Base-by-base conservation (phyloP, 306 rosid genomes). In the Lathyrus tuberosus region DNA sequence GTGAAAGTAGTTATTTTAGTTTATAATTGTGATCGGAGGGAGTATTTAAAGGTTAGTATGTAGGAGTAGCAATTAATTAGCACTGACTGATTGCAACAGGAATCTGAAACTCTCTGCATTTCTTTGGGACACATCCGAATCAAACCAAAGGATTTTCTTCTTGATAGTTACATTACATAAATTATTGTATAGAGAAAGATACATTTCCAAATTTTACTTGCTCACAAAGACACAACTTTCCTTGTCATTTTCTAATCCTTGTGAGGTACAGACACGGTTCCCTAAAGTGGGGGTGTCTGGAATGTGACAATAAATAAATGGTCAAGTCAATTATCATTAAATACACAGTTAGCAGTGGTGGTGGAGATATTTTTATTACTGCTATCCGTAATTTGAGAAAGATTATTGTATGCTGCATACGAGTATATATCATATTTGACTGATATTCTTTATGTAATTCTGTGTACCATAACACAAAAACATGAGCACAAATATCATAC, bases 161-260 rank as follows among this genome's bases (percentile, higher is more conserved):
- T 51, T 18, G 30, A 51, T 51, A 4, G 60, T 53, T 53, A 53
- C 47, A 42, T 42, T 42, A 3, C 47, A 11, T 10, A 42, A 3
- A 42, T 42, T 42, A 8, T 7, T 42, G 46, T 41, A 10, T 10
- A 41, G 5, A 41, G 5, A 42, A 42, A 11, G 15, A 11, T 42
- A 42, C 60, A 53, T 53, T 51, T 53, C 60, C 60, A 53, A 22
- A 10, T 5, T 53, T 22, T 53, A 53, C 60, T 53, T 17, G 28
- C 2, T 49, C 10, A 47, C 7, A 15, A 15, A 15, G 22, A 15
- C 56, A 49, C 28, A 17, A 51, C 17, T 12, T 49, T 49, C 5
- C 26, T 8, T 17, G 26, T 48, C 22, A 48, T 48, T 48, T 48
- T 48, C 10, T 46, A 33, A 33, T 2, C 20, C 15, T n/a, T 46